Conservation (phyloP, 1,284 basidiomycete species). For the Puccinia coronata region DNA sequence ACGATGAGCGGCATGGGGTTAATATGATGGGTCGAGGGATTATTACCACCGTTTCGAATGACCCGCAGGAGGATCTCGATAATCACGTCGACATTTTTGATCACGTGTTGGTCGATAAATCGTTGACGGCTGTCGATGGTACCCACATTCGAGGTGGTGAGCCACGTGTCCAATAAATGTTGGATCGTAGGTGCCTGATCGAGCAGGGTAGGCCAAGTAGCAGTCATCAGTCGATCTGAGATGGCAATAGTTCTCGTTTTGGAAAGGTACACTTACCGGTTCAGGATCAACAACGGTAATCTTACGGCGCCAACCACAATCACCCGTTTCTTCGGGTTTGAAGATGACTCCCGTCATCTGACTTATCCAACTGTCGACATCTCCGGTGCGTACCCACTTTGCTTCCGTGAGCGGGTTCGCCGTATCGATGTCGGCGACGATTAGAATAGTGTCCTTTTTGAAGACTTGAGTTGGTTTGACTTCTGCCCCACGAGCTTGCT, state of each 20-base stretch:
- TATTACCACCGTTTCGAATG: slow-evolving; percentile 74
- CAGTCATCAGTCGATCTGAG: neutral
- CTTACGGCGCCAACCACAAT: slow-evolving; percentile 79
- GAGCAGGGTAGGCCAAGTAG: neutral
- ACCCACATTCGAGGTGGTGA: slow-evolving; percentile 74
- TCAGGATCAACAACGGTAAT: slow-evolving; percentile 90
- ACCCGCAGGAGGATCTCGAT: slow-evolving; percentile 85
- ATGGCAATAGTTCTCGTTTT: too few relatives aligned
- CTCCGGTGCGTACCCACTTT: slow-evolving; percentile 91
- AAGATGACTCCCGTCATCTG: slow-evolving; percentile 70
- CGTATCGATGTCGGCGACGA: slow-evolving; percentile 72
- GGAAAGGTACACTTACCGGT: slow-evolving; percentile 67
- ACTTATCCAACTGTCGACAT: slow-evolving; percentile 86
- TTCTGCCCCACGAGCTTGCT: neutral
- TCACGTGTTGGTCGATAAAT: slow-evolving; percentile 83
- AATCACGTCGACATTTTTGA: slow-evolving; percentile 74
- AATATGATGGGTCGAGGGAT: slow-evolving; percentile 61
- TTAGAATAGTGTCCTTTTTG: slow-evolving; percentile 54
- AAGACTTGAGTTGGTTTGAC: slow-evolving; percentile 15
- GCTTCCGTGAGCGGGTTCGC: slow-evolving; percentile 85
- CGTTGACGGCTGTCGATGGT: slow-evolving; percentile 73
- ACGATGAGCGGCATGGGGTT: slow-evolving; percentile 53
- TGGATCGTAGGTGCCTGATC: slow-evolving; percentile 81
- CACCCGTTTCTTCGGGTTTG: slow-evolving; percentile 53
- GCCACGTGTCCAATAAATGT: slow-evolving; percentile 84